Evolutionary conservation across 345 rosid species (phyloP), one percentile per base, ranked within the genome.

Genomic region (Heritiera fomes): DNA sequence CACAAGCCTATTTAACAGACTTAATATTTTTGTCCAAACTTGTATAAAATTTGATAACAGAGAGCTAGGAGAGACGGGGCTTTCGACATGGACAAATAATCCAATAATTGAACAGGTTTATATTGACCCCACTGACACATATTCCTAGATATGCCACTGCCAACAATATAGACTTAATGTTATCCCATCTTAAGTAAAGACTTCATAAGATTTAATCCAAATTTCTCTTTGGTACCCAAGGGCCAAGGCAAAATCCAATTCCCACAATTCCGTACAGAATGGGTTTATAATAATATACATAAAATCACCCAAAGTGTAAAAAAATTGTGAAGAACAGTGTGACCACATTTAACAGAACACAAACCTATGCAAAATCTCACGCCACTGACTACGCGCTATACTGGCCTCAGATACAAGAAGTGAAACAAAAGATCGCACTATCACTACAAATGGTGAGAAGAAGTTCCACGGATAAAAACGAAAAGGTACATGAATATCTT

Each of bases 231-330:
- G n/a, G n/a, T n/a, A n/a, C n/a, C n/a, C n/a, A n/a, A n/a, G 77
- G 67, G 75, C 78, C 63, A 70, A 75, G 75, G 78, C 80, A 52
- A 86, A 81, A 86, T 80, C 81, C 83, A 77, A 81, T 78, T 82
- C 83, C 81, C 86, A 85, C 80, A 76, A 71, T 83, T 85, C 78
- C 86, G 17, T 84, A 80, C 84, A 86, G 56, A 58, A 80, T 59
- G 77, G 52, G 20, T 74, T 75, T 64, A 69, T 72, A 77, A 78
- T 86, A 87, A 88, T 91, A 87, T 90, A 91, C 95, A 91, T 53
- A 77, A 80, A 83, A 67, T 56, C 77, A 78, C 84, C 87, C 58
- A 80, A 80, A 73, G 34, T 32, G 17, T 14, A 62, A 49, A 81
- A 78, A 81, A 50, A 1, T 47, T 71, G 30, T 15, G 50, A 45